phyloP scores from a whole-genome alignment of 1,284 basidiomycete genomes.

The Termitomyces sp. region DNA sequence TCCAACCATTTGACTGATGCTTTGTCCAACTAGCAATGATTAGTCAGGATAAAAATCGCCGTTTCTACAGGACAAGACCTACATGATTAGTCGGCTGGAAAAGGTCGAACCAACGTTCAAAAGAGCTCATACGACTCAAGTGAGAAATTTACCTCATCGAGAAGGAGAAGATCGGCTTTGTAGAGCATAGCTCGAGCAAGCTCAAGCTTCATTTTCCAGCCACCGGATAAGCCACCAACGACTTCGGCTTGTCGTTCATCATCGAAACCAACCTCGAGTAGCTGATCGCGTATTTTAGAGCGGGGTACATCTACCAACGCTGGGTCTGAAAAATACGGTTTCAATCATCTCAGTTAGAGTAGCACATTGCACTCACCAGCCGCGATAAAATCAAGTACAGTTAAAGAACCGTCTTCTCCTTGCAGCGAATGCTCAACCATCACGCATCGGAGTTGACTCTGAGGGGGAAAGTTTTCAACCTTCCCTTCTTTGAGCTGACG shows the following conservation, averaged over 20 bases:
- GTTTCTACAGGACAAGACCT: slow-evolving; percentile 25
- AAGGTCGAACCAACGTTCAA: slow-evolving; percentile 13
- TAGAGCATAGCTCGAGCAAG: slow-evolving; percentile 93
- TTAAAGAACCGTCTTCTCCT: slow-evolving; percentile 80
- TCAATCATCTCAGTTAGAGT: background rate
- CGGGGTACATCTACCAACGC: slow-evolving; percentile 54
- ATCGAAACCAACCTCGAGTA: slow-evolving; percentile 89
- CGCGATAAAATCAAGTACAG: slow-evolving; percentile 87
- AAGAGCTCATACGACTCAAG: background rate
- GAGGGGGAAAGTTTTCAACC: slow-evolving; percentile 94
- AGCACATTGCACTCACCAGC: slow-evolving; percentile 46
- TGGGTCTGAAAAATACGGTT: slow-evolving; percentile 39
- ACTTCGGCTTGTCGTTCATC: slow-evolving; percentile 80
- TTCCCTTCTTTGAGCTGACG: slow-evolving; percentile 93
- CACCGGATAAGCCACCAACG: slow-evolving; percentile 91
- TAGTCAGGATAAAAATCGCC: background rate
- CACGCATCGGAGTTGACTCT: slow-evolving; percentile 79
- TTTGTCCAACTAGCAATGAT: slow-evolving; percentile 65
- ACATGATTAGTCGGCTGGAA: slow-evolving; percentile 88
- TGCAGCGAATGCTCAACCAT: slow-evolving; percentile 98
- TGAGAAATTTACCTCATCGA: slow-evolving; percentile 61
- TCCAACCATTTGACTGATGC: slow-evolving; percentile 93
- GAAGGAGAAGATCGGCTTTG: slow-evolving; percentile 89
- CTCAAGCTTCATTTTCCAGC: slow-evolving; percentile 99
- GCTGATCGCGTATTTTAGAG: slow-evolving; percentile 71